These are phyloP conservation scores for Lanmaoa rubissima DNA, from an alignment of 768 basidiomycete species.

Conservation along the genomic window DNA sequence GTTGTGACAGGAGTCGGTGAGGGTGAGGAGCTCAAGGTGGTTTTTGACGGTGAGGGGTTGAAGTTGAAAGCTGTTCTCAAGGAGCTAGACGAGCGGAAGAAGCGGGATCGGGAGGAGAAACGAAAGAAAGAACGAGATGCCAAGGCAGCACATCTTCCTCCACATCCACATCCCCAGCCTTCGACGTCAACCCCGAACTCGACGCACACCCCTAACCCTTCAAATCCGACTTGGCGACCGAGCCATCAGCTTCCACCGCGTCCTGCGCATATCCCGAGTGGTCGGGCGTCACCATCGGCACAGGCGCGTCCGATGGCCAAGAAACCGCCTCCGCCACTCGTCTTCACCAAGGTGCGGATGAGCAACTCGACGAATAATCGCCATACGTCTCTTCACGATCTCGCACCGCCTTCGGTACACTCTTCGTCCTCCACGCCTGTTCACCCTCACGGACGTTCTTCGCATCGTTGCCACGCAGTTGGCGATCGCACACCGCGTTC, in stretches of 20 bases:
- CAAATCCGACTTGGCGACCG: conserved; percentile 21
- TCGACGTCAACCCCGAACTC: conserved; percentile 29
- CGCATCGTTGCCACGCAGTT: conserved; percentile 14
- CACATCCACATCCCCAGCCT: conserved; percentile 11
- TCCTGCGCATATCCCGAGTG: conserved; percentile 24
- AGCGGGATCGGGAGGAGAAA: conserved; percentile 47
- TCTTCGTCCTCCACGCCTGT: conserved; percentile 39
- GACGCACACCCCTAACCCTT: conserved; percentile 23
- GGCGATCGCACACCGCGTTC: conserved; percentile 27
- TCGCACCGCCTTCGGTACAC: conserved; percentile 16
- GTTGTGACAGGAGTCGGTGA: conserved; percentile 40
- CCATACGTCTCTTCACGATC: conserved; percentile 21
- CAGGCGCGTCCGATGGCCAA: conserved; percentile 30
- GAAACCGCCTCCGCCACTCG: conserved; percentile 21
- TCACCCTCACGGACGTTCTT: conserved; percentile 29
- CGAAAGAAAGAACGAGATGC: conserved; percentile 39
- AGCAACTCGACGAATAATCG: conserved; percentile 26
- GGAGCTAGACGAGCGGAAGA: conserved; percentile 55
- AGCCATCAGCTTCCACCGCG: conserved; percentile 32
- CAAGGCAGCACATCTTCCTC: conserved; percentile 16
- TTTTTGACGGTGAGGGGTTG: conserved; percentile 74
- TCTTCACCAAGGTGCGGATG: conserved; percentile 27
- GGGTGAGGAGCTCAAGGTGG: conserved; percentile 70
- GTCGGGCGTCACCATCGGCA: conserved; percentile 28
- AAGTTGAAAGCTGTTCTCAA: conserved; percentile 63